Base-by-base conservation (phyloP, 1,284 basidiomycete species). In the Limonomyces culmigenus region DNA sequence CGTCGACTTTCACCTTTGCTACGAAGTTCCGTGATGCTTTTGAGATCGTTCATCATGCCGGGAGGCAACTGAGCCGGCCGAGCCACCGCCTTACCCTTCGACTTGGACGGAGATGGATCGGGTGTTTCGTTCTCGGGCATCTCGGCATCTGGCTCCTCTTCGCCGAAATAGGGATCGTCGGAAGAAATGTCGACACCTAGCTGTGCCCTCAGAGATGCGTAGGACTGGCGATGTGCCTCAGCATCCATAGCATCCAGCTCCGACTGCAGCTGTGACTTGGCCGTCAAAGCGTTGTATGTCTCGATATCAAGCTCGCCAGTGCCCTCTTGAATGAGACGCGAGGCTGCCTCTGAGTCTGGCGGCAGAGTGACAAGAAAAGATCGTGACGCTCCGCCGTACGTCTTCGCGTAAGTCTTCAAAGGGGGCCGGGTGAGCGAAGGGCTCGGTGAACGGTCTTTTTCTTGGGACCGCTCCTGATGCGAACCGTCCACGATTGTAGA, bases 161-260 rank as follows among this genome's bases (percentile, higher is more conserved):
- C 47, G 38, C 38, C 19, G 15, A 33, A 14, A n/a, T 27, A 27
- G 15, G 32, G 32, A 15, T 8, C 32, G 41, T 77, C 77, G 46
- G 81, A 77, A 1, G 74, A 75, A 33, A 69, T 61, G 45, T 84
- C 80, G 0, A 84, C 70, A 3, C 79, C 79, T 74, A 73, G 81
- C 12, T 78, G 66, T 16, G 58, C 56, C 13, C 79, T 67, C 23
- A 84, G 53, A 35, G 74, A 70, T 4, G 68, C 55, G 42, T 84
- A 84, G 1, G 77, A 79, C 45, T 80, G 79, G 6, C 10, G 6
- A 8, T n/a, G 8, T 8, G 23, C 23, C 8, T 27, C 23, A 8
- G 8, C 23, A 27, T n/a, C 23, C 18, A 69, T 63, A 11, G 55
- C 52, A 11, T 67, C 61, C n/a, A 64, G 55, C 32, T 72, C 70